Evolutionary conservation across 2,329 filamentous ascomycete species (phyloP), one percentile per base, ranked within the genome.

Genomic region (Hypomyces rosellus): DNA sequence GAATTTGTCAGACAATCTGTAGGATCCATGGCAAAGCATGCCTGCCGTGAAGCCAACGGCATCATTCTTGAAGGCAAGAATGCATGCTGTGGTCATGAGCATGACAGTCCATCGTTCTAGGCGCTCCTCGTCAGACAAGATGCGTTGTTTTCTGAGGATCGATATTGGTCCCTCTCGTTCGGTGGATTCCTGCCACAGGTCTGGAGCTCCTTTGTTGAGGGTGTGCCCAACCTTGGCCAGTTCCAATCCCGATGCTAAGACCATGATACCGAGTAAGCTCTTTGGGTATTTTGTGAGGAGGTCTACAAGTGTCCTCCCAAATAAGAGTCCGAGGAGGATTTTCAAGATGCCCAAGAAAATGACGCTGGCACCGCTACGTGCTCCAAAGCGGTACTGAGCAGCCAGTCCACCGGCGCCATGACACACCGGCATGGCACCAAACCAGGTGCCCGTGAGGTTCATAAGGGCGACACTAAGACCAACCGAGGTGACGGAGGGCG

Each of bases 401-500:
- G 93, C 93, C 0, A 97, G 74, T 0, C 92, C 92, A 2, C 92
- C 92, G 1, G 89, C 89, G 5, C 92, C 92, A 64, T 97, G 93
- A 63, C 93, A 97, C 4, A 93, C 84, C 3, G 92, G 93, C 93
- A 96, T 97, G 5, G 86, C 87, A 44, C 91, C 91, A 61, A 96
- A 95, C 88, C 89, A 95, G 61, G 88, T 91, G 14, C 87, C 86
- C 1, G 86, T 66, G 3, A 96, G 72, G 64, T 97, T 97, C 81
- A 96, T 95, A 2, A 75, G 61, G 0, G 85, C 84, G 4, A 97
- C 88, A 49, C 89, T 95, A 53, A 91, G 65, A 1, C 91, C 92
- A 30, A 97, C 75, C 1, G 83, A 76, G 0, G 89, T 92, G 5
- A 89, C 85, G 0, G 81, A 82, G 0, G 89, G 89, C 0, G 84